Conservation (phyloP, 768 basidiomycete species). For the Lentinula sp. region DNA sequence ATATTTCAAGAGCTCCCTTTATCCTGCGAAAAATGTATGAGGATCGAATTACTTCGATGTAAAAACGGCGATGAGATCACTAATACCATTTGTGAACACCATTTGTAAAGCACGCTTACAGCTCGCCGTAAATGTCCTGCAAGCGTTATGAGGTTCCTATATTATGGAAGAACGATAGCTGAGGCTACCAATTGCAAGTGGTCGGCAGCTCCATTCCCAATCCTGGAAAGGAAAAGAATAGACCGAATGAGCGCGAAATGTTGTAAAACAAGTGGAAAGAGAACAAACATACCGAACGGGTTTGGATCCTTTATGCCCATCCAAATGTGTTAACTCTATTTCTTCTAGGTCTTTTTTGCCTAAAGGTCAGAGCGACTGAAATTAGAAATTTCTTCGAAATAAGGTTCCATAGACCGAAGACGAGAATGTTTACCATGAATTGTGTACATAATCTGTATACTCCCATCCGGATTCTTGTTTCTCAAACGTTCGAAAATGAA, state of each 20-base stretch:
- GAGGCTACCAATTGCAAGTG: slow-evolving; percentile 69
- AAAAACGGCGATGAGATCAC: too few species aligned
- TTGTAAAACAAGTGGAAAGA: neutral
- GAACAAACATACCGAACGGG: slow-evolving; percentile 53
- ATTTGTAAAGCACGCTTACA: slow-evolving; percentile 38
- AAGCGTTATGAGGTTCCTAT: neutral
- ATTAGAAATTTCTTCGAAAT: neutral
- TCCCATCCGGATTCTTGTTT: slow-evolving; percentile 84
- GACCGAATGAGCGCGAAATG: neutral
- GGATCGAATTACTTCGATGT: neutral
- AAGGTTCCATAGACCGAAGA: neutral
- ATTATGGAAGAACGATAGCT: slow-evolving; percentile 17
- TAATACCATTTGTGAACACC: neutral
- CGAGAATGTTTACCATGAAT: slow-evolving; percentile 60
- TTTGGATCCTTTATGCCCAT: slow-evolving; percentile 81
- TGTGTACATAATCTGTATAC: slow-evolving; percentile 95
- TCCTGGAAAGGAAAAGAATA: slow-evolving; percentile 27
- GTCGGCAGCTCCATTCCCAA: slow-evolving; percentile 95
- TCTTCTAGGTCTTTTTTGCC: slow-evolving; percentile 79
- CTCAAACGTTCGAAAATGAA: slow-evolving; percentile 83
- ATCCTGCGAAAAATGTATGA: too few species aligned
- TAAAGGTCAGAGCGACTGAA: slow-evolving; percentile 15
- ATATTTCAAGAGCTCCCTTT: neutral
- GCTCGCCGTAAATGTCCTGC: slow-evolving; percentile 94
- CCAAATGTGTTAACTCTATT: slow-evolving; percentile 78